phyloP scores from a whole-genome alignment of 2,329 filamentous ascomycete genomes.

The Aspergillus arachidicola region DNA sequence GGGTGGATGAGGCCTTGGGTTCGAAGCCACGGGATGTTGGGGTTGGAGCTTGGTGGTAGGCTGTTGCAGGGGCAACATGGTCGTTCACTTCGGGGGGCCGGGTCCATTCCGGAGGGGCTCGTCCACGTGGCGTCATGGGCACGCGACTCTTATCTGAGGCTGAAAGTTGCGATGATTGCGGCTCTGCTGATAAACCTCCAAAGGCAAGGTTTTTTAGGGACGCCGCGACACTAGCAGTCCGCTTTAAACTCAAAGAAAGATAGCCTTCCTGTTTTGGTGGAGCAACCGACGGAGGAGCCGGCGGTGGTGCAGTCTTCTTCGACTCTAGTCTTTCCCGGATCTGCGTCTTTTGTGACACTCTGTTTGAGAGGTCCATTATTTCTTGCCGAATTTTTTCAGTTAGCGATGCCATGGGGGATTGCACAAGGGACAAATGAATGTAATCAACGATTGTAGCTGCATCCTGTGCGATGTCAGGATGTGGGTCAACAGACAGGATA shows the following conservation, averaged over 20 bases:
- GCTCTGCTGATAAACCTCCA: constrained; percentile 46
- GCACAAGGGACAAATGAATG: constrained; percentile 74
- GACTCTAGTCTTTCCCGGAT: constrained; percentile 34
- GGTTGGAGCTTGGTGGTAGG: constrained; percentile 74
- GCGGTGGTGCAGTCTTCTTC: constrained; percentile 43
- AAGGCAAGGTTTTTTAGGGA: constrained; percentile 65
- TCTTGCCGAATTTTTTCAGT: constrained; percentile 76
- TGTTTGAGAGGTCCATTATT: constrained; percentile 40
- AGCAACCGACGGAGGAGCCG: constrained; percentile 51
- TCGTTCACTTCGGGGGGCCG: constrained; percentile 76
- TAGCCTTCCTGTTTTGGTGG: constrained; percentile 62
- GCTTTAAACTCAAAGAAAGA: constrained; percentile 60
- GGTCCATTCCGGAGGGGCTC: constrained; percentile 60
- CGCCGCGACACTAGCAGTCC: constrained; percentile 66
- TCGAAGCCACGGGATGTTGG: constrained; percentile 78
- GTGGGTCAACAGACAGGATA: constrained; percentile 88
- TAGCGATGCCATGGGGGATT: constrained; percentile 72
- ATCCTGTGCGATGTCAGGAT: constrained; percentile 87
- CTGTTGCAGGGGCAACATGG: constrained; percentile 63
- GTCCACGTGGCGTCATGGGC: constrained; percentile 51
- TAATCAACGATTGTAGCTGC: constrained; percentile 85
- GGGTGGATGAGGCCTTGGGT: constrained; percentile 60
- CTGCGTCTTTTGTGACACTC: constrained; percentile 43
- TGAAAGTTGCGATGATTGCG: constrained; percentile 27
- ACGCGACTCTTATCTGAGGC: constrained; percentile 36